These are phyloP conservation scores for Gossypioides kirkii DNA, from an alignment of 345 rosid species.

Conservation along the genomic window DNA sequence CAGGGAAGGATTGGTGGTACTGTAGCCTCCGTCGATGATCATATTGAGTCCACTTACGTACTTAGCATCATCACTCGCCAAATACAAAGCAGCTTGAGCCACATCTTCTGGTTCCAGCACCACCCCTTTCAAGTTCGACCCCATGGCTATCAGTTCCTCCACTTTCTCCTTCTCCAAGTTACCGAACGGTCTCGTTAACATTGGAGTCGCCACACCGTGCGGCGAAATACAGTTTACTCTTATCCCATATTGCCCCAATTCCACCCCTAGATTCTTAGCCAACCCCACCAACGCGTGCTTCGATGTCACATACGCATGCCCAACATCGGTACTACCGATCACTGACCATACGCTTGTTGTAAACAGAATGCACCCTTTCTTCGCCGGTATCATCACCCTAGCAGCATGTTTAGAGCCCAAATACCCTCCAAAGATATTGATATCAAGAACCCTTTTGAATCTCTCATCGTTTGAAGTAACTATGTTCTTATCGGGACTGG, in stretches of 20 bases:
- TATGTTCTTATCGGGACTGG: too few relatives aligned
- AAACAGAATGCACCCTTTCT: too few relatives aligned
- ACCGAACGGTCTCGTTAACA: background rate
- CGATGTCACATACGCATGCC: constrained; percentile 8
- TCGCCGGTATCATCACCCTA: too few relatives aligned
- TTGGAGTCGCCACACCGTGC: background rate
- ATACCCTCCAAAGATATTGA: too few relatives aligned
- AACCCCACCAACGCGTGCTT: constrained; percentile 16
- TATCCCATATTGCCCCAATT: constrained; percentile 17
- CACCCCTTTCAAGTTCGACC: background rate
- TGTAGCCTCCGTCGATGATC: constrained; percentile 16
- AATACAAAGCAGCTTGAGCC: too few relatives aligned
- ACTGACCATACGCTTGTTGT: background rate
- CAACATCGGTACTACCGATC: background rate
- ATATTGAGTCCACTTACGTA: constrained; percentile 21
- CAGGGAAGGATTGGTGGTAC: constrained; percentile 3
- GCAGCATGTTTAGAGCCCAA: too few relatives aligned
- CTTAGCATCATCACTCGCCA: constrained; percentile 10
- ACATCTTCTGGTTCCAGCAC: too few relatives aligned
- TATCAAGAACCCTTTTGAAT: too few relatives aligned
- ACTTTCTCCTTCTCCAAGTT: background rate
- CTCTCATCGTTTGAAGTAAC: too few relatives aligned
- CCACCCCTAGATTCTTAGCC: constrained; percentile 20
- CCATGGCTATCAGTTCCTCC: background rate
- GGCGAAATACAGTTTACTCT: constrained; percentile 21